phyloP scores from a whole-genome alignment of 495 filamentous ascomycete genomes.

The Annulohypoxylon moriforme region DNA sequence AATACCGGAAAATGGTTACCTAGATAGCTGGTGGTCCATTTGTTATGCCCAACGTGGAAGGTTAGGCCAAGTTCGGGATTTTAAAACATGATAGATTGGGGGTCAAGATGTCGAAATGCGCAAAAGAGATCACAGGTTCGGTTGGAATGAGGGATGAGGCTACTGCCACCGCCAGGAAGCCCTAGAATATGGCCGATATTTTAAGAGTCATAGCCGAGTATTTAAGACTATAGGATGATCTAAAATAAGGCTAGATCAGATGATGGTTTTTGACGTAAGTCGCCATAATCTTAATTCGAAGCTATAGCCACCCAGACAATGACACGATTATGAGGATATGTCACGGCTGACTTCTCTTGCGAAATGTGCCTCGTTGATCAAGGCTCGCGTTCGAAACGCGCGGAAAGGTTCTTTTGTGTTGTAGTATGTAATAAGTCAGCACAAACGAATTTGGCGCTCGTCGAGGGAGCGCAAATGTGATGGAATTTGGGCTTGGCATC shows the following conservation, averaged over 20 bases:
- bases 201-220: neutral
- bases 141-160: constrained; percentile 22
- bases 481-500: constrained; percentile 25
- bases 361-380: constrained; percentile 17
- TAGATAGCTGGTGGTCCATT: constrained; percentile 9
- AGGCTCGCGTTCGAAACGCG: constrained; percentile 18
- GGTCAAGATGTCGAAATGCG: neutral
- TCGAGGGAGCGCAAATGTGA: constrained; percentile 33
- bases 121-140: constrained; percentile 16
- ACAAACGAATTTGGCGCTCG: constrained; percentile 25
- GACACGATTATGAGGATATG: constrained; percentile 25
- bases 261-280: constrained; percentile 31
- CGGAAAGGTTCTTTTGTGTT: constrained; percentile 16
- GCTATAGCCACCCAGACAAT: constrained; percentile 31
- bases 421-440: constrained; percentile 10
- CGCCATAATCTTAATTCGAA: constrained; percentile 8
- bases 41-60: constrained; percentile 33
- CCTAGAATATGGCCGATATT: constrained; percentile 22
- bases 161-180: constrained; percentile 15
- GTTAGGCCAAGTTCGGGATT: constrained; percentile 25
- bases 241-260: constrained; percentile 21
- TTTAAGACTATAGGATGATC: constrained; percentile 18
- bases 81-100: constrained; percentile 13
- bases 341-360: constrained; percentile 1
- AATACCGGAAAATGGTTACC: constrained; percentile 1